Base-by-base conservation (phyloP, 108 stramenopile genomes). In the Nitzschia sp. region DNA sequence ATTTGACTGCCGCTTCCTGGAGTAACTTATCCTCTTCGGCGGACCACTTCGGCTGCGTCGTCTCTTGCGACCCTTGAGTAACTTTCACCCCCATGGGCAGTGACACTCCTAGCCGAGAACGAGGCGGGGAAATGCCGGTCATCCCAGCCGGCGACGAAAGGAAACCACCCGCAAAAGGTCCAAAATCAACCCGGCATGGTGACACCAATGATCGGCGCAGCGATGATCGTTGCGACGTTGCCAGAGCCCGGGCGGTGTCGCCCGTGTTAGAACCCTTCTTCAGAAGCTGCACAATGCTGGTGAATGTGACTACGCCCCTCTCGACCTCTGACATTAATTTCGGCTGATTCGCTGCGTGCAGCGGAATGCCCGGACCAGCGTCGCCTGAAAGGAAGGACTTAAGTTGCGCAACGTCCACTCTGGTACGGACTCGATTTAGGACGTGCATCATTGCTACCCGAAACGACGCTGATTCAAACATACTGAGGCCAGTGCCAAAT, bases 1-100 rank as follows among this genome's bases (percentile, higher is more conserved):
- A 91, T 54, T 73, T 66, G 18, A 73, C 35, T 5, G 75, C 76
- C 17, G 70, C 47, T 29, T 80, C 63, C n/a, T 70, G 56, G 19
- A 94, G 75, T 15, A 66, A 27, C 34, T 62, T 71, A 61, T 94
- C 88, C 54, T 91, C 85, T 0, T 9, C 35, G 2, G 34, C 30
- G 3, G 71, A 72, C 93, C 93, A 94, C 18, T 74, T 59, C 21
- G 26, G 9, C 5, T 54, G 66, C 57, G 68, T 61, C 55, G 69
- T 69, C 23, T 68, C 76, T 3, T 64, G 29, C 2, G 63, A 4
- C 17, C 55, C 26, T 31, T 74, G 79, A 26, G 78, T 71, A 19
- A 82, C 61, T 66, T 85, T 89, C 9, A 91, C 89, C 27, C 86
- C 89, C 83, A 91, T 79, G 9, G 90, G 93, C 35, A 91, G 58